Percentiles rank a stretch among this genome's conserved stretches.
These are phyloP conservation scores for Syzygium aromaticum DNA, from an alignment of 345 rosid species.

Conservation along the genomic window DNA sequence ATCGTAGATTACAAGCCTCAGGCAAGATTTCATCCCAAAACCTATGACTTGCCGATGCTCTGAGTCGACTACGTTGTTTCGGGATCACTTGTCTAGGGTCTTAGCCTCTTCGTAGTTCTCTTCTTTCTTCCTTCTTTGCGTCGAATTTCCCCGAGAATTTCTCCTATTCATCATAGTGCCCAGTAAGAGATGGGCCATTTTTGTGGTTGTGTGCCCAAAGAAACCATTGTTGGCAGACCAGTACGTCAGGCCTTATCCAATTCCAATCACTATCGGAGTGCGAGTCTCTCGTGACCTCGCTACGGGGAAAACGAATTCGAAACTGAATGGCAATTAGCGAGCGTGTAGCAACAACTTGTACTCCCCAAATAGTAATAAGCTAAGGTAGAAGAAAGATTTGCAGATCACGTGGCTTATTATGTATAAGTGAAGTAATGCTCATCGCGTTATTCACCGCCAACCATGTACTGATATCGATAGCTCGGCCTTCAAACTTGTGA, in stretches of 20 bases:
- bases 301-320: background rate
- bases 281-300: background rate
- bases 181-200: background rate
- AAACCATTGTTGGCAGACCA: background rate
- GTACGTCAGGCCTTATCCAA: background rate
- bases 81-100: background rate
- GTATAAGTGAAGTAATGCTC: background rate
- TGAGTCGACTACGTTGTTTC: background rate
- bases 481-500: background rate
- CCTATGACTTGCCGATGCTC: background rate
- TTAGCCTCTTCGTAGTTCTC: background rate
- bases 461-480: background rate
- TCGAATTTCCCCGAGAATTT: background rate
- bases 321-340: background rate
- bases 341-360: background rate
- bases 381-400: background rate
- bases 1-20: background rate
- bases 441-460: conserved; percentile 2
- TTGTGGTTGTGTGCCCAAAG: background rate
- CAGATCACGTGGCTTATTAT: background rate
- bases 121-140: background rate
- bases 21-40: background rate
- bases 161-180: background rate
- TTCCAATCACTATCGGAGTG: background rate
- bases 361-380: background rate